phyloP scores from a whole-genome alignment of 108 stramenopile species.

The Discostella stelligeroides region DNA sequence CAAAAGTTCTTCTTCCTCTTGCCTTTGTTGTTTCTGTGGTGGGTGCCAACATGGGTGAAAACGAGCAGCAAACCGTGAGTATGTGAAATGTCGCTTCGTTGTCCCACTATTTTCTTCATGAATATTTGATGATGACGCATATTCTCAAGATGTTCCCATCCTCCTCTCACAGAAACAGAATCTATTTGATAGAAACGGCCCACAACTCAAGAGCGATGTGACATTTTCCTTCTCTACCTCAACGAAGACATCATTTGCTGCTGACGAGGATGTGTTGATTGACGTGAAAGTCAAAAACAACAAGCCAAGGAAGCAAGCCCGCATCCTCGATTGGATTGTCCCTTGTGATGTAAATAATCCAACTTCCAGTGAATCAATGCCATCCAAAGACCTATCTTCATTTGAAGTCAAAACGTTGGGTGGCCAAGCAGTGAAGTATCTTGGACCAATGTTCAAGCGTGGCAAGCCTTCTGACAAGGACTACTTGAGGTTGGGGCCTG shows the following conservation, averaged over 20 bases:
- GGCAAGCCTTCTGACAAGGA: not conserved
- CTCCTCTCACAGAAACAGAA: too few relatives aligned
- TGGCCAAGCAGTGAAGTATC: not conserved
- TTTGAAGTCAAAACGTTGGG: not conserved
- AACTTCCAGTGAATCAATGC: not conserved
- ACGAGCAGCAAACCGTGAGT: too few relatives aligned
- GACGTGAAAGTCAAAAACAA: not conserved
- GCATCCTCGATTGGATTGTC: conserved; percentile 2
- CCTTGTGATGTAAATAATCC: not conserved
- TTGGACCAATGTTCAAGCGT: conserved; percentile 5
- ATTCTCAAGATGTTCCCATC: too few relatives aligned
- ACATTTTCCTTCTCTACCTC: not conserved
- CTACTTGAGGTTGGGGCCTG: not conserved
- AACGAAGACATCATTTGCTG: not conserved
- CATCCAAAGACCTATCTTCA: not conserved
- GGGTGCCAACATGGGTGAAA: too few relatives aligned
- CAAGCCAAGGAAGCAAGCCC: not conserved
- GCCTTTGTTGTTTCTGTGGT: too few relatives aligned
- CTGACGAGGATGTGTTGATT: not conserved
- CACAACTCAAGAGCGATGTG: not conserved
- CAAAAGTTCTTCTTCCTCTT: too few relatives aligned
- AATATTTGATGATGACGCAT: too few relatives aligned
- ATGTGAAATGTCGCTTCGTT: too few relatives aligned
- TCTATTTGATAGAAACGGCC: too few relatives aligned
- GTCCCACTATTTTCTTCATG: too few relatives aligned